Conservation (phyloP, 805 yeast species). For the Starmerella cellae region DNA sequence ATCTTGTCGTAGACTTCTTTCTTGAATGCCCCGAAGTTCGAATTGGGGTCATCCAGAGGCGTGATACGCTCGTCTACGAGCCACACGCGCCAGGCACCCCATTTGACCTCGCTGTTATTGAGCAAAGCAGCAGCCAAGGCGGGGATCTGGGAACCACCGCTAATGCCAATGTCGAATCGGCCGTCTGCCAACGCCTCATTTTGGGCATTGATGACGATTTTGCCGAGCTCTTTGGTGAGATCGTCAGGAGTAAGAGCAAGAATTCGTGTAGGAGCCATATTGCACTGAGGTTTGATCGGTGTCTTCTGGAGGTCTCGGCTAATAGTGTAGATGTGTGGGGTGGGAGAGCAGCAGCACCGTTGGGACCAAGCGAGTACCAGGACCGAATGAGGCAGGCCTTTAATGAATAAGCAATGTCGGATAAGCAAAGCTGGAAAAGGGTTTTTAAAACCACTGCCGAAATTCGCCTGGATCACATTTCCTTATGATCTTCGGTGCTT, state of each 20-base stretch:
- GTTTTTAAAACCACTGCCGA: too few species aligned
- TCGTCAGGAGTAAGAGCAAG: conserved; percentile 35
- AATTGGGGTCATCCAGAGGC: conserved; percentile 66
- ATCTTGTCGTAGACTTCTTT: conserved; percentile 41
- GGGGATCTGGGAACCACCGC: conserved; percentile 84
- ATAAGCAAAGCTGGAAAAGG: too few species aligned
- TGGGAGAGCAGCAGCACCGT: too few species aligned
- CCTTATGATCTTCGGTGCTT: too few species aligned
- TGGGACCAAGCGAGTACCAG: too few species aligned
- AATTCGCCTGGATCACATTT: too few species aligned
- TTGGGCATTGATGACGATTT: conserved; percentile 48
- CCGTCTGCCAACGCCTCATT: conserved; percentile 38
- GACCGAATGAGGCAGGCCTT: too few species aligned
- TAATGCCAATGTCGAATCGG: conserved; percentile 61
- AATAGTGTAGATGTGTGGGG: not conserved
- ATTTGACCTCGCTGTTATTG: conserved; percentile 33
- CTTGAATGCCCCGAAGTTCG: conserved; percentile 73
- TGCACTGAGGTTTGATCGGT: too few species aligned
- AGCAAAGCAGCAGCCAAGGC: conserved; percentile 54
- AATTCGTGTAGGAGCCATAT: conserved; percentile 13
- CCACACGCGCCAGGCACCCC: conserved; percentile 42
- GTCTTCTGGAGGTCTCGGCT: too few species aligned
- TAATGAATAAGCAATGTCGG: too few species aligned
- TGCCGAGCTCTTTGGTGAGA: conserved; percentile 56
- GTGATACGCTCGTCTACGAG: conserved; percentile 89